Base-by-base conservation (phyloP, 208 protist genomes). In the Angomonas ambiguus region DNA sequence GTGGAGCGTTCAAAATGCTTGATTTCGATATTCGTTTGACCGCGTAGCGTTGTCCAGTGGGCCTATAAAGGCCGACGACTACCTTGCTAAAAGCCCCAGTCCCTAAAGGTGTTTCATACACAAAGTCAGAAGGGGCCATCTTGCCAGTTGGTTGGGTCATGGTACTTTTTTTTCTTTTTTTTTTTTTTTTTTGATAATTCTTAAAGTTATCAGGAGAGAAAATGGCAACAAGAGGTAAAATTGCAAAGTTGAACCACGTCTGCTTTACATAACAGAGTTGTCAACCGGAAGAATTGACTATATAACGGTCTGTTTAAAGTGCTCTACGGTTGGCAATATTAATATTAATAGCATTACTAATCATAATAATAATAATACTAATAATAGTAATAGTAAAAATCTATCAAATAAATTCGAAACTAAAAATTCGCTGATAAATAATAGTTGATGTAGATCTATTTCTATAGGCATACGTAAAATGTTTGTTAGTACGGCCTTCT, bases 21-120 rank as follows among this genome's bases (percentile, higher is more conserved):
- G 78, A 62, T 69, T 93, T 96, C 24, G 87, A 88, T 38, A 96
- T 90, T 10, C 91, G 71, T 66, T 96, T 96, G 1, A 96, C 81
- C 2, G 90, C 90, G 58, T 92, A 96, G 20, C 76, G 66, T 34
- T 77, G 63, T 5, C 74, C 71, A 10, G 82, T 92, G 24, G 87
- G 85, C 41, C 71, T 71, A 65, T 96, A 81, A 8, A 83, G 67
- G 13, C 82, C 90, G 5, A 90, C 73, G 16, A 96, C 70, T 8
- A 96, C 90, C 45, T 93, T 96, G 74, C 90, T 96, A 65, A 96
- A 96, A 20, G 90, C 82, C 11, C 90, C 90, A 0, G 82, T 87
- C 28, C 90, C 90, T 11, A 96, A 66, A 24, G 69, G 69, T 48
- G 65, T 70, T 48, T 83, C 86, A 57, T 91, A 88, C 62, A 89